These are phyloP conservation scores for Cornus suecica DNA, from an alignment of 148 eudicot species.

Conservation along the genomic window DNA sequence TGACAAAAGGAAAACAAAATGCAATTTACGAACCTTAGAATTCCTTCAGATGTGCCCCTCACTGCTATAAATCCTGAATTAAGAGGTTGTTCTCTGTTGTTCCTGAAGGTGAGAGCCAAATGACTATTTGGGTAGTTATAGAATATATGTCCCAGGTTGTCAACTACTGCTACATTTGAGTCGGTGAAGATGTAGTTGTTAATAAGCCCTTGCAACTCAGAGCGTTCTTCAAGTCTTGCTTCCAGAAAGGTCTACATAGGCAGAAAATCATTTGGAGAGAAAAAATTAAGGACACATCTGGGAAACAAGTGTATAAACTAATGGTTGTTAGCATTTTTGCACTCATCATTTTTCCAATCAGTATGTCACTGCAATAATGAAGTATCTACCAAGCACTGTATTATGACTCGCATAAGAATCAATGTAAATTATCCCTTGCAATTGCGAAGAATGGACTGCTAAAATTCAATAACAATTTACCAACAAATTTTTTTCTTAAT, in stretches of 20 bases:
- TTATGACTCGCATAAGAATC: neutral
- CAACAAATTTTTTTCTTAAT: conserved; percentile 23
- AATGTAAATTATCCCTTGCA: neutral
- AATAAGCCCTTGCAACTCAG: conserved; percentile 27
- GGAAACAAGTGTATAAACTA: too few relatives aligned
- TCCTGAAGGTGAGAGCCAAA: conserved; percentile 89
- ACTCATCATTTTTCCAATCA: neutral
- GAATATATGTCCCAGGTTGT: conserved; percentile 71
- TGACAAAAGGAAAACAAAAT: neutral
- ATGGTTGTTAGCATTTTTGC: too few relatives aligned
- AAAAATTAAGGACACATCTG: neutral
- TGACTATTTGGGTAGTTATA: conserved; percentile 52
- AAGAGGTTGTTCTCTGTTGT: conserved; percentile 92
- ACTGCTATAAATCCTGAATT: conserved; percentile 97
- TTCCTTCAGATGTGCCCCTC: conserved; percentile 75
- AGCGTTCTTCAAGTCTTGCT: conserved; percentile 52
- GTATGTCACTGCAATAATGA: neutral
- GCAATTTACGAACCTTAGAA: conserved; percentile 48
- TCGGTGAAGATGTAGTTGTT: conserved; percentile 86
- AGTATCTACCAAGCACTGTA: too few relatives aligned
- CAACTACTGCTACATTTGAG: conserved; percentile 85
- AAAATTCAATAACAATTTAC: neutral
- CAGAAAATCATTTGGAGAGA: conserved; percentile 11
- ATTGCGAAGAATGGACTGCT: neutral
- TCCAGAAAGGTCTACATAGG: conserved; percentile 67